A percentile compares a stretch with the other conserved stretches of the same genome.
phyloP scores from a whole-genome alignment of 169 alveolate genomes.

The Miamiensis avidus region DNA sequence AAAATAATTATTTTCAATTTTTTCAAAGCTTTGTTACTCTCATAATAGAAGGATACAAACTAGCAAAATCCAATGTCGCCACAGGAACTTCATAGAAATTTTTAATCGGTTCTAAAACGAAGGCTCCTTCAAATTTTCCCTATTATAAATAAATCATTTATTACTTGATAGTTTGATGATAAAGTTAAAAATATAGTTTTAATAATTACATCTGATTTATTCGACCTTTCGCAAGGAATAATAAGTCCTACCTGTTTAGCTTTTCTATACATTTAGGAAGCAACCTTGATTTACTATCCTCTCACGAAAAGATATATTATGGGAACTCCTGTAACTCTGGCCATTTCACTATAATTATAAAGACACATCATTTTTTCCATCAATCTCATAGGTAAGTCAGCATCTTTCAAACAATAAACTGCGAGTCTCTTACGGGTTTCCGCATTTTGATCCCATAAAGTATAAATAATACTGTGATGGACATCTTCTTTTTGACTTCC shows the following conservation, averaged over 20 bases:
- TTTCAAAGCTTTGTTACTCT: slow-evolving; percentile 99
- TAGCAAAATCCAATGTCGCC: slow-evolving; percentile 99
- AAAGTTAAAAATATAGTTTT: not conserved
- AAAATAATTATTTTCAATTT: slow-evolving; percentile 92
- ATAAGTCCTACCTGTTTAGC: slow-evolving; percentile 88
- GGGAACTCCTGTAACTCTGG: slow-evolving; percentile 99
- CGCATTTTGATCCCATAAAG: slow-evolving; percentile 91
- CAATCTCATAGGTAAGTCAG: slow-evolving; percentile 95
- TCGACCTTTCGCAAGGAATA: slow-evolving; percentile 88
- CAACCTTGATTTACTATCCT: slow-evolving; percentile 99
- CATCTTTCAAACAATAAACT: slow-evolving; percentile 99
- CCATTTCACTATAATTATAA: slow-evolving; percentile 98
- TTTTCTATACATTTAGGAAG: slow-evolving; percentile 93
- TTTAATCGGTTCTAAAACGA: slow-evolving; percentile 93
- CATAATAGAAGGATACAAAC: slow-evolving; percentile 99
- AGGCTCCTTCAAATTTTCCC: slow-evolving; percentile 94
- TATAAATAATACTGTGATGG: slow-evolving; percentile 95
- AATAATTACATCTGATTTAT: slow-evolving; percentile 26
- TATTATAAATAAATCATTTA: slow-evolving; percentile 58
- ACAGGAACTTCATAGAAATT: slow-evolving; percentile 97
- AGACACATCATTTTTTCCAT: slow-evolving; percentile 95
- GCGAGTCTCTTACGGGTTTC: slow-evolving; percentile 98
- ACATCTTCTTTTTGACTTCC: slow-evolving; percentile 99
- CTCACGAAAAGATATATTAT: slow-evolving; percentile 85
- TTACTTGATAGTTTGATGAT: slow-evolving; percentile 46